Conservation (phyloP, 176 grass and related monocot genomes). For the Oryza meyeriana region DNA sequence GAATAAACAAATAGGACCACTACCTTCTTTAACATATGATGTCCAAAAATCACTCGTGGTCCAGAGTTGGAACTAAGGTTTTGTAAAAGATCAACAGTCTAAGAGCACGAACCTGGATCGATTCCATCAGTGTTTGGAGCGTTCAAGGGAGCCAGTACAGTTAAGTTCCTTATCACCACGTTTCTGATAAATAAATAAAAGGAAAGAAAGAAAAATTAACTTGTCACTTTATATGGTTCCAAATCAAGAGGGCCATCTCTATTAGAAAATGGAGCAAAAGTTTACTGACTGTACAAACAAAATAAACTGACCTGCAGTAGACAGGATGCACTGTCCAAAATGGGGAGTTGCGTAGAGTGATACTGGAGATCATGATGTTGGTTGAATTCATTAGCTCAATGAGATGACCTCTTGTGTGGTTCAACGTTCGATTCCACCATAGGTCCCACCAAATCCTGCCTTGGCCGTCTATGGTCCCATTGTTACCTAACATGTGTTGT, state of each 20-base stretch:
- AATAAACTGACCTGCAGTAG: slow-evolving; percentile 73
- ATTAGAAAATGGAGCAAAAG: slow-evolving; percentile 7
- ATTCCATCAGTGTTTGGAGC: slow-evolving; percentile 95
- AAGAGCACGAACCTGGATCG: slow-evolving; percentile 67
- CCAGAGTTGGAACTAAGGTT: neutral
- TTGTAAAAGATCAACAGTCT: neutral
- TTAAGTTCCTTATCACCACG: slow-evolving; percentile 76
- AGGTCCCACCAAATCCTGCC: slow-evolving; percentile 92
- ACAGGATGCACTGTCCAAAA: slow-evolving; percentile 98
- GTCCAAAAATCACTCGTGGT: neutral
- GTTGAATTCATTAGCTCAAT: slow-evolving; percentile 74
- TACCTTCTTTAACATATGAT: neutral
- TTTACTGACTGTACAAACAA: neutral
- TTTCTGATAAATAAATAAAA: slow-evolving; percentile 47
- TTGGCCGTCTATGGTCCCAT: slow-evolving; percentile 89
- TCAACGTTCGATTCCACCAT: slow-evolving; percentile 87
- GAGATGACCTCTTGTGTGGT: slow-evolving; percentile 85
- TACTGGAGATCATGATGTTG: slow-evolving; percentile 66
- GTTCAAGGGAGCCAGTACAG: slow-evolving; percentile 71
- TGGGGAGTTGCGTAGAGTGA: slow-evolving; percentile 81
- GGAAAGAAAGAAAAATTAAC: neutral
- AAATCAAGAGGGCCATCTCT: neutral
- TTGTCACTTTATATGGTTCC: slow-evolving; percentile 11
- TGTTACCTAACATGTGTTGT: slow-evolving; percentile 50
- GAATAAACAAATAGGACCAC: neutral